These are phyloP conservation scores for Monotropa hypopitys DNA, from an alignment of 179 eudicot species.

Conservation along the genomic window DNA sequence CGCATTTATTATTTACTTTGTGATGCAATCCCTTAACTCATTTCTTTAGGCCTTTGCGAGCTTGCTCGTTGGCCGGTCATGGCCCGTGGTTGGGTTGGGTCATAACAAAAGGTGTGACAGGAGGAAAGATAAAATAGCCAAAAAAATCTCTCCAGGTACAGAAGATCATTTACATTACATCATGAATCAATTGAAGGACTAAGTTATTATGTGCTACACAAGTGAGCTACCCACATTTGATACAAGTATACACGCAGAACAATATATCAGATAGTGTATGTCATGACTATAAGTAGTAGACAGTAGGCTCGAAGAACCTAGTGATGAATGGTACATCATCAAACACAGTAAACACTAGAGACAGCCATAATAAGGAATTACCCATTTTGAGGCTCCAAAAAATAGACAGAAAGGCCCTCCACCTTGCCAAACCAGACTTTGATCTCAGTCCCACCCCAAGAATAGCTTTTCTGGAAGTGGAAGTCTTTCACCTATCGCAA, in stretches of 20 bases:
- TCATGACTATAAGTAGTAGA: background rate
- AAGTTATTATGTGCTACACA: background rate
- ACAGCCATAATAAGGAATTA: conserved; percentile 18
- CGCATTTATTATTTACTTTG: no score
- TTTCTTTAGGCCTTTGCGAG: no score
- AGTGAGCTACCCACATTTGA: background rate
- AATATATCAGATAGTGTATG: background rate
- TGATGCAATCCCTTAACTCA: no score
- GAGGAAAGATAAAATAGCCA: background rate
- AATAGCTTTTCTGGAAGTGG: conserved; percentile 61
- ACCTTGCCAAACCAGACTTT: conserved; percentile 98
- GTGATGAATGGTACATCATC: background rate
- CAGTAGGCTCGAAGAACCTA: background rate
- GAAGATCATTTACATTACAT: background rate
- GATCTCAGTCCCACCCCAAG: conserved; percentile 84
- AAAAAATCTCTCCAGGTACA: background rate
- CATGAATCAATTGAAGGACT: background rate
- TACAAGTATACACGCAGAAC: background rate
- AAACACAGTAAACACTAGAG: background rate
- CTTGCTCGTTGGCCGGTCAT: no score
- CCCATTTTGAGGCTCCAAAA: conserved; percentile 97
- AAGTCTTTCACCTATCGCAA: conserved; percentile 68
- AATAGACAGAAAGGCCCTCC: conserved; percentile 87
- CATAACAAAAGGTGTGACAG: background rate
- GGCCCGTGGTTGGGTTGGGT: no score